phyloP scores from a whole-genome alignment of 2,329 filamentous ascomycete species.

The Paecilomyces niveus region DNA sequence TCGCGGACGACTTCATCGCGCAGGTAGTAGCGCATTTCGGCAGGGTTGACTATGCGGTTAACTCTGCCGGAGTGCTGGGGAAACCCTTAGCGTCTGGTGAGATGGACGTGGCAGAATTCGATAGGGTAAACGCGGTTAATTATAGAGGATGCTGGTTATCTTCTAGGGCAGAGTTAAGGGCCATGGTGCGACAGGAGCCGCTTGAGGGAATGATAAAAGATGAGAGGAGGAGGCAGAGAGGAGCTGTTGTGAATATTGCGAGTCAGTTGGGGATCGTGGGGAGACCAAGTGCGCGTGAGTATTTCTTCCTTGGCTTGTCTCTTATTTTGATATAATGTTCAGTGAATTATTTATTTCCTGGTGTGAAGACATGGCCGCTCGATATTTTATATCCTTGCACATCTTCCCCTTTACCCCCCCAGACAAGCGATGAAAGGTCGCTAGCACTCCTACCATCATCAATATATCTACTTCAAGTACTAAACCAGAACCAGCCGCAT shows the following conservation, averaged over 20 bases:
- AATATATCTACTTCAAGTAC: constrained; percentile 1
- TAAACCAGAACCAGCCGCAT: constrained; percentile 37
- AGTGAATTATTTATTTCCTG: too few species aligned
- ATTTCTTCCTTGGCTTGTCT: not conserved
- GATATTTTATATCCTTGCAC: too few species aligned
- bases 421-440: too few species aligned
- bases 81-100: constrained; percentile 22
- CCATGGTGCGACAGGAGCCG: constrained; percentile 43
- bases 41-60: constrained; percentile 49
- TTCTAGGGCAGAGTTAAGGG: constrained; percentile 36
- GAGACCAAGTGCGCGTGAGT: constrained; percentile 39
- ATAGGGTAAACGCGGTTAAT: constrained; percentile 49
- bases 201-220: constrained; percentile 30
- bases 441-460: not conserved
- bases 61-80: constrained; percentile 46
- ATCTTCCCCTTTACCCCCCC: too few species aligned
- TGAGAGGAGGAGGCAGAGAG: constrained; percentile 32
- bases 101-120: constrained; percentile 43
- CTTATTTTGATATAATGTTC: not conserved
- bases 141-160: constrained; percentile 47
- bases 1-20: constrained; percentile 39
- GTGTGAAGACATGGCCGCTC: too few species aligned
- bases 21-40: constrained; percentile 42
- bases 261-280: constrained; percentile 48
- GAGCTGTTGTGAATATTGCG: constrained; percentile 47